phyloP scores from a whole-genome alignment of 2,329 filamentous ascomycete genomes.

The Sporothrix luriei region DNA sequence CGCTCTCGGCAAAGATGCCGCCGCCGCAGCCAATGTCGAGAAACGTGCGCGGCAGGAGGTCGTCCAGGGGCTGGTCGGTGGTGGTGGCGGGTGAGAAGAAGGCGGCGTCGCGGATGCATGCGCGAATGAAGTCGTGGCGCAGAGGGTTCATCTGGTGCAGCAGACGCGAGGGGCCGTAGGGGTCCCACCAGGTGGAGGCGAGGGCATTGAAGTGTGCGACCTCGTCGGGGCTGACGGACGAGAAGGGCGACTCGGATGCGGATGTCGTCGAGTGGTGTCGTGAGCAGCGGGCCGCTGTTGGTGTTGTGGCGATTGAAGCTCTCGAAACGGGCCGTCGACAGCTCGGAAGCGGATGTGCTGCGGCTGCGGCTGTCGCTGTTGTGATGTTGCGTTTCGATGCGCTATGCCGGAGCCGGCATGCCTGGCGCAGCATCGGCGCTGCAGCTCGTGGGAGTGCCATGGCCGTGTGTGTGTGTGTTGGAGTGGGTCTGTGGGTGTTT shows the following conservation, averaged over 20 bases:
- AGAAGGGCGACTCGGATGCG: conserved; percentile 42
- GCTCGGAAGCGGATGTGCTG: background rate
- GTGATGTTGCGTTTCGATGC: background rate
- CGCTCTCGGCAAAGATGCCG: conserved; percentile 91
- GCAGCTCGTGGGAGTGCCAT: conserved; percentile 29
- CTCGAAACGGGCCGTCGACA: background rate
- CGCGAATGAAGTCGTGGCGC: conserved; percentile 85
- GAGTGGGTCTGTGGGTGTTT: too few species aligned
- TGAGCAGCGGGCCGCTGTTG: background rate
- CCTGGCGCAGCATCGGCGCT: conserved; percentile 29
- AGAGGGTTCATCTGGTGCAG: conserved; percentile 98
- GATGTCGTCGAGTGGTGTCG: conserved; percentile 30
- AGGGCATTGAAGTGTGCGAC: conserved; percentile 93
- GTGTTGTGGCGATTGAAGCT: background rate
- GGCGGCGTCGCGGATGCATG: conserved; percentile 59
- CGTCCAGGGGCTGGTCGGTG: conserved; percentile 24
- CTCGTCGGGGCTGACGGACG: conserved; percentile 84
- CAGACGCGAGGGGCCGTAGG: conserved; percentile 85
- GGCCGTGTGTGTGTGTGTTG: background rate
- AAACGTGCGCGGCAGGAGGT: conserved; percentile 59
- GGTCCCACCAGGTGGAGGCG: conserved; percentile 96
- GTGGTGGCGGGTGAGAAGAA: conserved; percentile 32
- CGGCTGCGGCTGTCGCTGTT: conserved; percentile 3
- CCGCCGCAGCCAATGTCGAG: conserved; percentile 95
- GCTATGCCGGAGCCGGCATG: conserved; percentile 19